Evolutionary conservation across 768 basidiomycete species (phyloP).

Genomic region (Hortiboletus campestris): DNA sequence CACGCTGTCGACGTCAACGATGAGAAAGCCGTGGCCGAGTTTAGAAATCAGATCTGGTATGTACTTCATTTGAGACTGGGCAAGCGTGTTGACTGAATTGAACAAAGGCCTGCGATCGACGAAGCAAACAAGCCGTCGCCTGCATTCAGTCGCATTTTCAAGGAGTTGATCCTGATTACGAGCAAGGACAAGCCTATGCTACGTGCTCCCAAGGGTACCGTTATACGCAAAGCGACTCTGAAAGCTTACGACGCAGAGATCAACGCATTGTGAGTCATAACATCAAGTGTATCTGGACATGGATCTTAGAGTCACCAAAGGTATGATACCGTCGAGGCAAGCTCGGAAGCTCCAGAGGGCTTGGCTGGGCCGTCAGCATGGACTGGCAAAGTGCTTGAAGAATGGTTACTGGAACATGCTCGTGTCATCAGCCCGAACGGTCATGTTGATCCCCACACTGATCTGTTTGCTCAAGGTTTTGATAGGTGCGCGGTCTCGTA

Average conservation of each 20-base stretch:
- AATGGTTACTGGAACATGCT: conserved; percentile 32
- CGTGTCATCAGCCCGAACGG: conserved; percentile 6
- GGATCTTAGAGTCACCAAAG: conserved; percentile 7
- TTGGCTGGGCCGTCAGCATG: conserved; percentile 25
- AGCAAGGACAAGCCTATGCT: conserved; percentile 41
- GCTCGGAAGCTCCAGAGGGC: conserved; percentile 16
- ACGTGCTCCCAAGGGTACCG: conserved; percentile 46
- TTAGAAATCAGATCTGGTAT: conserved; percentile 35
- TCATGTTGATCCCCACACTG: conserved; percentile 10
- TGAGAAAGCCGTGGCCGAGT: conserved; percentile 22
- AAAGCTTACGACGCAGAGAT: conserved; percentile 45
- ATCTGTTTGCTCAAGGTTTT: conserved; percentile 37
- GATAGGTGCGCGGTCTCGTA: conserved; percentile 31
- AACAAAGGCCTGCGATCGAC: conserved; percentile 39
- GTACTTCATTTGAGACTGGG: neutral
- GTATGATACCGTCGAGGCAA: conserved; percentile 34
- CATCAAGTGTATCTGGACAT: neutral
- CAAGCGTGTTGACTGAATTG: neutral
- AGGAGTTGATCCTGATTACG: conserved; percentile 54
- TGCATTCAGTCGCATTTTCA: conserved; percentile 44
- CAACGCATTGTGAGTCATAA: conserved; percentile 37
- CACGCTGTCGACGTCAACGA: conserved; percentile 21
- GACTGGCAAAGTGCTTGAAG: conserved; percentile 16
- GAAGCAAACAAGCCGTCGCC: conserved; percentile 44
- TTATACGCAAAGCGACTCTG: conserved; percentile 40